Evolutionary conservation across 108 stramenopile genomes (phyloP), one percentile per base, ranked within the genome.

Genomic region (Epithemia pelagica): DNA sequence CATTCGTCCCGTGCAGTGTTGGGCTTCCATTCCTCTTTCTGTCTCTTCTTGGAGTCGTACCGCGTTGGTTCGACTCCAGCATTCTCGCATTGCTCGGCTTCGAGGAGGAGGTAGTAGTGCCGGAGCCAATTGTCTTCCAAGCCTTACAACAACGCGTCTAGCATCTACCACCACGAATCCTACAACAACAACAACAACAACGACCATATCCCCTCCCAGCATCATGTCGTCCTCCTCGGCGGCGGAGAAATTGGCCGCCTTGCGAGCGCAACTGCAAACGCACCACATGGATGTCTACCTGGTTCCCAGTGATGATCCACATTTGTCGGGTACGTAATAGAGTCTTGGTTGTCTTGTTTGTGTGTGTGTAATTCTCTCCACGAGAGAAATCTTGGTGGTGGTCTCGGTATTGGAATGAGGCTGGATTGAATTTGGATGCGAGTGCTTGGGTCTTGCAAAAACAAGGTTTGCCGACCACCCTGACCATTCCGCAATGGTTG

Each of bases 351-450:
- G 37, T 46, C 15, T 46, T 5, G 15, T 15, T 46, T 46, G 5
- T 46, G 37, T 46, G 37, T 5, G 5, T 46, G 37, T 46, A 10
- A 15, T 5, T 10, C 37, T 46, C 37, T 46, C 37, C n/a, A n/a
- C n/a, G 37, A 46, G 37, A 46, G 37, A 10, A 46, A 15, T n/a
- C n/a, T n/a, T 99, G 97, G 97, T 98, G 97, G 0, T 97, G 98
- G 65, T 96, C 96, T 0, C 69, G 99, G 28, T 99, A 99, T 66
- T 96, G 84, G 75, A 87, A 94, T 63, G 97, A 99, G 78, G 99
- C 99, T 15, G 62, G 56, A 18, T 68, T 90, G 54, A 62, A 89
- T 59, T 70, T 99, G 7, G 86, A 86, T 61, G 53, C 78, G 10
- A 59, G 68, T 37, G 72, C 73, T 58, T 92, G 91, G 91, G 78